Evolutionary conservation across 495 filamentous ascomycete genomes (phyloP).

Genomic region (Penicillium daleae): DNA sequence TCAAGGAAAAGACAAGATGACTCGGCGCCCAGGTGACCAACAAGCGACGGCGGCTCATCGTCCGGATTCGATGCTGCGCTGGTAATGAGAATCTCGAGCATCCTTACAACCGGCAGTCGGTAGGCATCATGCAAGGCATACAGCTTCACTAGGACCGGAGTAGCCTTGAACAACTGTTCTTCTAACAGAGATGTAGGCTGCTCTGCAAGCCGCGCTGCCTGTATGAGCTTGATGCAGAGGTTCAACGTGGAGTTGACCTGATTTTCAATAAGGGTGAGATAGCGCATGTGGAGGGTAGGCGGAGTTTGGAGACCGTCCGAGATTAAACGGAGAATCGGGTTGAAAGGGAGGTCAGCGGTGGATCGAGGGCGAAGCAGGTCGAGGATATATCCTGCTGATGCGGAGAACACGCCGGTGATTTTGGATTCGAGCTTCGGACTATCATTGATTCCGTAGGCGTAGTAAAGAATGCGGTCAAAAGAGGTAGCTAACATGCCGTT

Average conservation of each 20-base stretch:
- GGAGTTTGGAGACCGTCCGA: conserved; percentile 67
- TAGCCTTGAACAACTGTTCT: conserved; percentile 75
- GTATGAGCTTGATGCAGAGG: conserved; percentile 70
- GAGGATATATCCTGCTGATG: conserved; percentile 72
- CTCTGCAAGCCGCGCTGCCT: conserved; percentile 67
- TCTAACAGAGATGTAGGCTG: conserved; percentile 67
- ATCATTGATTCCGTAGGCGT: conserved; percentile 73
- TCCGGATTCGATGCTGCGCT: conserved; percentile 61
- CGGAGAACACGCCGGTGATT: conserved; percentile 64
- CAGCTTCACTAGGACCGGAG: conserved; percentile 74
- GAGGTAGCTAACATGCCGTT: conserved; percentile 61
- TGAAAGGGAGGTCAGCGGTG: conserved; percentile 69
- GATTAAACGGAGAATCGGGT: conserved; percentile 74
- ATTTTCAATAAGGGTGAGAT: conserved; percentile 57
- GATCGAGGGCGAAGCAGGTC: conserved; percentile 75
- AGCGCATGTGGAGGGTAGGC: conserved; percentile 62
- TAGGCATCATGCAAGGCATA: conserved; percentile 74
- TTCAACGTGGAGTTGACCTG: conserved; percentile 66
- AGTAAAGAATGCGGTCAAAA: conserved; percentile 72
- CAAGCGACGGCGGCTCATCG: conserved; percentile 81
- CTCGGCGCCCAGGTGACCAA: conserved; percentile 83
- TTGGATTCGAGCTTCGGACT: conserved; percentile 54
- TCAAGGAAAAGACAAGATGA: conserved; percentile 82
- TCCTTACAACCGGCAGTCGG: conserved; percentile 61
- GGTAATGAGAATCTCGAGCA: conserved; percentile 76